Evolutionary conservation across 352 stramenopile species (phyloP), one percentile per base, ranked within the genome.

Genomic region (Phytophthora pluvialis): DNA sequence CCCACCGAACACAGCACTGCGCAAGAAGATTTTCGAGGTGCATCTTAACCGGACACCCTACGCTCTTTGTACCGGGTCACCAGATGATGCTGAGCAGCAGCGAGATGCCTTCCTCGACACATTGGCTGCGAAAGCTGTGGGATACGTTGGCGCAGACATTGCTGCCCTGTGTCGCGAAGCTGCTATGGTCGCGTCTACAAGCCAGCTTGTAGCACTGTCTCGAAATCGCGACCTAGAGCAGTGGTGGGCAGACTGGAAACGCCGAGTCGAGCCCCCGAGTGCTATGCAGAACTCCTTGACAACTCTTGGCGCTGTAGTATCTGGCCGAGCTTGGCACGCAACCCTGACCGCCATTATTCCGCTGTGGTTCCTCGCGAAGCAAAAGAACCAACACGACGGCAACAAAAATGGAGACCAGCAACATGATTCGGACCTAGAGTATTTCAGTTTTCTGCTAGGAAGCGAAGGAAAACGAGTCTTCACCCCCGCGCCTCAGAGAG

Each of bases 81-180:
- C 38, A 6, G 51, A 63, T n/a, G 48, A 70, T 28, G 31, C 16
- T 46, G 40, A 67, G 6, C 25, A 64, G 5, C 55, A 74, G 1
- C 70, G 67, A 2, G 48, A 72, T 4, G 51, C 6, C 6, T 83
- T 92, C 13, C 35, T 88, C 1, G 61, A 79, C 0, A 39, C 16
- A 40, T 60, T 91, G n/a, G 78, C 78, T 4, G 26, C 46, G 25
- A 86, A 85, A 32, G 71, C 78, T 10, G 76, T 94, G 21, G 88
- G 86, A 0, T 95, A 93, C 40, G 88, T 95, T 16, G 88, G 88
- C 29, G 88, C 88, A 4, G 88, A 95, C 56, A 91, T 95, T 35
- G 83, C 86, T 3, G 75, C 86, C 40, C 43, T 95, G 18, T 94
- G 85, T 64, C 80, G 88, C 5, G 83, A 95, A 64, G 88, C 86